Evolutionary conservation across 2,329 filamentous ascomycete genomes (phyloP).

Genomic region (Penicillium sp.): DNA sequence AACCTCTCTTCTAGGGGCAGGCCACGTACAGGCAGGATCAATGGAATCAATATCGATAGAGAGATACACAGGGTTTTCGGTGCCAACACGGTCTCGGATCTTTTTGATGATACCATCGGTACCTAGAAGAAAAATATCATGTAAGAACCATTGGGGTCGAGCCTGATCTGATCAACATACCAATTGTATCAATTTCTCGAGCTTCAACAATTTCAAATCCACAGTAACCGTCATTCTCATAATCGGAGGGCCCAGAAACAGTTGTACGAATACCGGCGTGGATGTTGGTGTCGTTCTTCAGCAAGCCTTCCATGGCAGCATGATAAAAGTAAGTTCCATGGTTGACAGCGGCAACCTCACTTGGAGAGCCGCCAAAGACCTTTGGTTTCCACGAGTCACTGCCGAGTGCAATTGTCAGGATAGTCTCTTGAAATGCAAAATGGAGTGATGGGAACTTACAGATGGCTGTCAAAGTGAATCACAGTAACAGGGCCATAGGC

Average conservation of each 20-base stretch:
- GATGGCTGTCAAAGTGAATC: slow-evolving; percentile 64
- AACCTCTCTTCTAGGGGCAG: neutral
- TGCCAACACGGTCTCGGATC: slow-evolving; percentile 74
- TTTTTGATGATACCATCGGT: slow-evolving; percentile 74
- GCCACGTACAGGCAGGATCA: slow-evolving; percentile 70
- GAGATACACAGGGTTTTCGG: slow-evolving; percentile 73
- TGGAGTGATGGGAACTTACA: slow-evolving; percentile 36
- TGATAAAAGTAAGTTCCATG: slow-evolving; percentile 91
- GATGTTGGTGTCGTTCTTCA: slow-evolving; percentile 81
- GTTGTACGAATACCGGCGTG: slow-evolving; percentile 86
- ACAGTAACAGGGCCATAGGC: slow-evolving; percentile 69
- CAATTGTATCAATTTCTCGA: slow-evolving; percentile 68
- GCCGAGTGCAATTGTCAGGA: neutral
- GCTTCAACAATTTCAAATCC: slow-evolving; percentile 82
- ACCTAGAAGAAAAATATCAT: slow-evolving; percentile 27
- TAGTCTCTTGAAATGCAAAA: neutral
- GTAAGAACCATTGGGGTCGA: neutral
- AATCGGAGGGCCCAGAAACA: slow-evolving; percentile 74
- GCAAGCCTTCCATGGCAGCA: slow-evolving; percentile 72
- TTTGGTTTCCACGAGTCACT: slow-evolving; percentile 72
- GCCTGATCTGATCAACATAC: slow-evolving; percentile 8
- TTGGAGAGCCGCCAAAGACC: slow-evolving; percentile 81
- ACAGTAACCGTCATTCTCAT: slow-evolving; percentile 82
- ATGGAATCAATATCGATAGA: slow-evolving; percentile 86
- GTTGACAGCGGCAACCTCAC: slow-evolving; percentile 74